Conservation (phyloP, 805 yeast genomes). For the Metschnikowia amazonensis region DNA sequence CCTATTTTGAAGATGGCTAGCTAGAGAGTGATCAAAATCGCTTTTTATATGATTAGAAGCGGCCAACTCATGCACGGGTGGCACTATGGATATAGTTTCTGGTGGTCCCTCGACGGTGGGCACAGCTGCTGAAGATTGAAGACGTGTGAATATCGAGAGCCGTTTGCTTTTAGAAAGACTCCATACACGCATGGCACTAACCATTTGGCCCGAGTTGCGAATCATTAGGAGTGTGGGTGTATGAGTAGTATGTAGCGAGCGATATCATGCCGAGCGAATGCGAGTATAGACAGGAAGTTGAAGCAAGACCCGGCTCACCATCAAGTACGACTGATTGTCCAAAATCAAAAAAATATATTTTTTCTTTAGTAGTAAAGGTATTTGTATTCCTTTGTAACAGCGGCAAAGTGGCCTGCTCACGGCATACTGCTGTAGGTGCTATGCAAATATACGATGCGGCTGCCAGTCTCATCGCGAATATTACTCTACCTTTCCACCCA, state of each 20-base stretch:
- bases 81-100: constrained; percentile 38
- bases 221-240: neutral
- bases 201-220: neutral
- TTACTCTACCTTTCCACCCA: neutral
- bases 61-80: constrained; percentile 30
- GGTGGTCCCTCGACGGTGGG: constrained; percentile 21
- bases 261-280: neutral
- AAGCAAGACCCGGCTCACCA: neutral
- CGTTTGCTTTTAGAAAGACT: neutral
- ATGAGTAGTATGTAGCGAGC: neutral
- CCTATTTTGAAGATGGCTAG: constrained; percentile 36
- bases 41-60: constrained; percentile 15
- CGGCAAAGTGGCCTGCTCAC: neutral
- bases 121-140: constrained; percentile 8
- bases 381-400: neutral
- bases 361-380: too few species aligned
- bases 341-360: neutral
- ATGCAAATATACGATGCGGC: neutral
- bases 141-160: neutral
- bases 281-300: neutral
- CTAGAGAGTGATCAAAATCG: constrained; percentile 30
- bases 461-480: constrained; percentile 2
- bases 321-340: neutral
- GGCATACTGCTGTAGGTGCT: neutral
- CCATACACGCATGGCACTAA: neutral